Conservation (phyloP, 2,329 filamentous ascomycete genomes). For the Calonectria leucothoes region DNA sequence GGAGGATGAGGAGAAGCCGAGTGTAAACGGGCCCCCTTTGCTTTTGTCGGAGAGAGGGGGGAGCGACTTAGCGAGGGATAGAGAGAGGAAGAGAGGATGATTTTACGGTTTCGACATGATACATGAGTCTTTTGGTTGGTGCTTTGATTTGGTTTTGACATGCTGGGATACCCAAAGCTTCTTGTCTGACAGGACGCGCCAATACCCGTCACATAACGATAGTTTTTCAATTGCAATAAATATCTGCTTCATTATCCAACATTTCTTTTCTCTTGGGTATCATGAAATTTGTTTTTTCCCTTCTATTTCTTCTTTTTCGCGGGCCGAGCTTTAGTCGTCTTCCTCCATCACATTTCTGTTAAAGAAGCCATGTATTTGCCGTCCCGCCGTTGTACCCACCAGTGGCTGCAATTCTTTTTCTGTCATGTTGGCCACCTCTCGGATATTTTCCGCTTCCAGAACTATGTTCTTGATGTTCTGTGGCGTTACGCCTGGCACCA, state of each 20-base stretch:
- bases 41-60: not conserved
- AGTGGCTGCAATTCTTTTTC: conserved; percentile 77
- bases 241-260: not conserved
- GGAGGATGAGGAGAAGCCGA: conserved; percentile 35
- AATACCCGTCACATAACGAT: conserved; percentile 11
- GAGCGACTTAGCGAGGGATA: not conserved
- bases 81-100: not conserved
- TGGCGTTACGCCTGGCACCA: conserved; percentile 85
- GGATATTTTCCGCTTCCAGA: conserved; percentile 78
- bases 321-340: conserved; percentile 44
- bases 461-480: conserved; percentile 81
- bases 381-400: conserved; percentile 81
- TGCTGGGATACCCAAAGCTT: conserved; percentile 45
- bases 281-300: conserved; percentile 14
- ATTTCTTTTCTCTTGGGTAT: conserved; percentile 20
- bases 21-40: conserved; percentile 30
- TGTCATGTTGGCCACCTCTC: conserved; percentile 88
- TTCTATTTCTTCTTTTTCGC: no score
- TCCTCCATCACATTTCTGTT: conserved; percentile 71
- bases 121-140: conserved; percentile 18
- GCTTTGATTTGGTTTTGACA: conserved; percentile 24
- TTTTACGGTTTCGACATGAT: conserved; percentile 12
- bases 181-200: conserved; percentile 3
- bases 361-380: conserved; percentile 86
- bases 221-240: conserved; percentile 5